A percentile compares a stretch with the other conserved stretches of the same genome.
Conservation (phyloP, 768 basidiomycete species). For the Naganishia randhawae region DNA sequence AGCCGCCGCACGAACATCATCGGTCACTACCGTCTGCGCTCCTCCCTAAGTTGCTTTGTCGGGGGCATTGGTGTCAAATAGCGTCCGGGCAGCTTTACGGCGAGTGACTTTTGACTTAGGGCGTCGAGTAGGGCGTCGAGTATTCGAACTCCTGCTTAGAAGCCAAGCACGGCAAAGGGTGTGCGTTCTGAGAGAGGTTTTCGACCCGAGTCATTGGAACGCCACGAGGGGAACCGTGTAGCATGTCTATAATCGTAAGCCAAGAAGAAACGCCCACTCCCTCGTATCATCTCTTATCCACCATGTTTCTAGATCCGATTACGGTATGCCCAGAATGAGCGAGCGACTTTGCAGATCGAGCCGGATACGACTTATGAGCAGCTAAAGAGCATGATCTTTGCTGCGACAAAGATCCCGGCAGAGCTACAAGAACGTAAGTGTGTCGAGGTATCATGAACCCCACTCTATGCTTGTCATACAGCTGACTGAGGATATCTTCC, state of each 20-base stretch:
- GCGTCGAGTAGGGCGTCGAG: no score
- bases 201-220: not conserved
- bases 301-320: constrained; percentile 58
- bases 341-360: constrained; percentile 69
- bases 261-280: not conserved
- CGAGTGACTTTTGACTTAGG: no score
- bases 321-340: constrained; percentile 72
- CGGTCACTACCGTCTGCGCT: not conserved
- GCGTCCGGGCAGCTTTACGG: no score
- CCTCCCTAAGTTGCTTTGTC: not conserved
- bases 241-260: constrained; percentile 5
- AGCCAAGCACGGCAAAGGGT: not conserved
- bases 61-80: no score
- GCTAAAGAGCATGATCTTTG: constrained; percentile 68
- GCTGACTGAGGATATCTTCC: not conserved
- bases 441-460: not conserved
- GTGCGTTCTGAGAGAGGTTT: not conserved
- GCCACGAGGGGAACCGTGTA: not conserved
- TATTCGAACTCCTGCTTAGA: not conserved
- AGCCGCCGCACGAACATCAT: not conserved
- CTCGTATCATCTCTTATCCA: not conserved
- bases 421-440: constrained; percentile 68
- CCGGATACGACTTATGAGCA: constrained; percentile 62
- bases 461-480: constrained; percentile 1
- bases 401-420: constrained; percentile 66